phyloP scores from a whole-genome alignment of 768 basidiomycete species.

The Tylopilus felleus region DNA sequence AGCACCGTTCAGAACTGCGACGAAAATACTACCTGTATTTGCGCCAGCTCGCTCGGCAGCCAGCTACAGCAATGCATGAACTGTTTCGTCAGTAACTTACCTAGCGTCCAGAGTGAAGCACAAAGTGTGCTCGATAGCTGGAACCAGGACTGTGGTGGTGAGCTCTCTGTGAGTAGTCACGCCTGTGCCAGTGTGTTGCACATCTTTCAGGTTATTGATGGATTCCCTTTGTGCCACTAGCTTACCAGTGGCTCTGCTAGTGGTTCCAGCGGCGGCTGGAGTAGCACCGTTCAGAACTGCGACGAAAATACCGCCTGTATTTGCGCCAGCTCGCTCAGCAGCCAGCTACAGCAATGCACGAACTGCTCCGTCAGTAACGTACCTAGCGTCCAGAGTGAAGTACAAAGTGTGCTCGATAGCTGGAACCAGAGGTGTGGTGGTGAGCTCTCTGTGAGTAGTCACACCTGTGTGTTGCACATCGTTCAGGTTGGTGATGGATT shows the following conservation, averaged over 20 bases:
- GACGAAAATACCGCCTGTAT: background rate
- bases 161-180: background rate
- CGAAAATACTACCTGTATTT: background rate
- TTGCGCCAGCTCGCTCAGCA: too few species aligned
- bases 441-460: background rate
- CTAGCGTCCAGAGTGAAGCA: background rate
- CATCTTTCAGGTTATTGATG: background rate
- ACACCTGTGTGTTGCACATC: background rate
- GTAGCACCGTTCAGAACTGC: background rate
- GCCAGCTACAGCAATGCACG: background rate
- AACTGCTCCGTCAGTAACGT: background rate
- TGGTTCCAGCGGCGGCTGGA: background rate
- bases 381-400: background rate
- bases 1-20: too few species aligned
- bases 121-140: background rate
- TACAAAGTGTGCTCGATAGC: background rate
- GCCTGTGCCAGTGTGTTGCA: background rate
- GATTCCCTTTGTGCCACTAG: background rate
- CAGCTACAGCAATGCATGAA: background rate
- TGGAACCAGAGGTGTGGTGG: background rate
- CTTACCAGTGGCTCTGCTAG: background rate
- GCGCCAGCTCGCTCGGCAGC: background rate
- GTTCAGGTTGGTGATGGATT: background rate
- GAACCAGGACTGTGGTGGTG: background rate
- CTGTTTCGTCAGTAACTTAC: background rate